Evolutionary conservation across 2,329 filamentous ascomycete genomes (phyloP).

Genomic region (Botryotinia calthae): DNA sequence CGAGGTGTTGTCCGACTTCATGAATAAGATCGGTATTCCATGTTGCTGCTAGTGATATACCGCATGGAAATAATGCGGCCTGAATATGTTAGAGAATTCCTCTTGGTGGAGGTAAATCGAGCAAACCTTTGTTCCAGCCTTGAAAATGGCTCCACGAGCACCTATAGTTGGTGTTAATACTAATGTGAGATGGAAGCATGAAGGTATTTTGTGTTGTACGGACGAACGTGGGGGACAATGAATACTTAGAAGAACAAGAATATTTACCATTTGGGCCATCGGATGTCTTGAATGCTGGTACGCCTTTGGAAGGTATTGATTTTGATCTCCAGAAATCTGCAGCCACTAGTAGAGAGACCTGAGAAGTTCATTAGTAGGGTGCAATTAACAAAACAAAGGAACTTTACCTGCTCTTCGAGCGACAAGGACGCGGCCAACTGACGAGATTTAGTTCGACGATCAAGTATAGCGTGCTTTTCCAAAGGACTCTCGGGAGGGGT

Average conservation of each 20-base stretch:
- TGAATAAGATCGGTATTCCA: slow-evolving; percentile 72
- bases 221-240: neutral
- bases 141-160: slow-evolving; percentile 65
- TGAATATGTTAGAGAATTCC: slow-evolving; percentile 38
- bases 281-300: slow-evolving; percentile 64
- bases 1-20: slow-evolving; percentile 68
- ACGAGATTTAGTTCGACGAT: slow-evolving; percentile 30
- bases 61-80: slow-evolving; percentile 77
- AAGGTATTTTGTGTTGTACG: neutral
- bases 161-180: neutral
- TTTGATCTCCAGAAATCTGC: slow-evolving; percentile 71
- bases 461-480: slow-evolving; percentile 25
- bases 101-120: neutral
- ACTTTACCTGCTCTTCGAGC: slow-evolving; percentile 38
- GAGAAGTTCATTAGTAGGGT: slow-evolving; percentile 19
- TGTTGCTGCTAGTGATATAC: slow-evolving; percentile 73
- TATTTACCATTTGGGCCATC: slow-evolving; percentile 63
- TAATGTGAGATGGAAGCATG: neutral
- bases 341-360: slow-evolving; percentile 59
- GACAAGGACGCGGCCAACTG: slow-evolving; percentile 34
- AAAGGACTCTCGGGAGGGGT: slow-evolving; percentile 33
- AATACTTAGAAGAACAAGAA: neutral
- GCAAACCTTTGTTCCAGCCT: slow-evolving; percentile 60
- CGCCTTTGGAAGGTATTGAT: slow-evolving; percentile 58
- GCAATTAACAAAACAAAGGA: neutral